phyloP scores from a whole-genome alignment of 768 basidiomycete species.

The Mycena albidolilacea region DNA sequence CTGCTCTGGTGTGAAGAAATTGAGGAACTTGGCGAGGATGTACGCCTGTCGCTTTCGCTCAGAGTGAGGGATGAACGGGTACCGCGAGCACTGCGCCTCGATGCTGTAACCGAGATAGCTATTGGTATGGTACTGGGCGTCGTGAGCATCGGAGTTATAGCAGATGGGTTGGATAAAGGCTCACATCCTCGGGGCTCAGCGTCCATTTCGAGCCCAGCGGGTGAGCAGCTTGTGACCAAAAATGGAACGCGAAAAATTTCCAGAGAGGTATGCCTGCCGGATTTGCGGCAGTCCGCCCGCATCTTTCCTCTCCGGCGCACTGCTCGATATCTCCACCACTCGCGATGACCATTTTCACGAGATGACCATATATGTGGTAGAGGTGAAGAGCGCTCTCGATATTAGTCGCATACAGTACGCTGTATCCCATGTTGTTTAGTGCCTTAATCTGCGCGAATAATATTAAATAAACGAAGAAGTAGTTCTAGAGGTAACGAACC shows the following conservation, averaged over 20 bases:
- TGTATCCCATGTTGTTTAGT: slow-evolving; percentile 46
- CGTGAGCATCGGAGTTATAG: background rate
- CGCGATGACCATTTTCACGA: slow-evolving; percentile 47
- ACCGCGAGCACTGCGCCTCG: slow-evolving; percentile 46
- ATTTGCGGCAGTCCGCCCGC: background rate
- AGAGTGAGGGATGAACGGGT: slow-evolving; percentile 44
- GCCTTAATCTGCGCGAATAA: slow-evolving; percentile 36
- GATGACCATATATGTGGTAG: slow-evolving; percentile 50
- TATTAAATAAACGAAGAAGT: background rate
- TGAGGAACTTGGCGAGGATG: slow-evolving; percentile 15
- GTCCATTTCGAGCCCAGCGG: slow-evolving; percentile 18
- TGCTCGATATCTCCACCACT: background rate
- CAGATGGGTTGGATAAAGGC: background rate
- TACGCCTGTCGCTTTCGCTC: slow-evolving; percentile 37
- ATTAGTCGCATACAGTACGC: slow-evolving; percentile 16
- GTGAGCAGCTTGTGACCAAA: background rate
- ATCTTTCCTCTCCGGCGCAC: background rate
- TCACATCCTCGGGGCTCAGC: slow-evolving; percentile 14
- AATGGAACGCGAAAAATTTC: slow-evolving; percentile 8
- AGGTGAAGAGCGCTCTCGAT: slow-evolving; percentile 45
- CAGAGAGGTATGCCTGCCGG: slow-evolving; percentile 13
- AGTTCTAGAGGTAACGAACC: slow-evolving; percentile 34
- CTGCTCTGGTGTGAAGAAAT: background rate
- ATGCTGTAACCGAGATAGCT: slow-evolving; percentile 49
- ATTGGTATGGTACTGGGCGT: background rate